Conservation (phyloP, 495 filamentous ascomycete species). For the Copromyces sp. region DNA sequence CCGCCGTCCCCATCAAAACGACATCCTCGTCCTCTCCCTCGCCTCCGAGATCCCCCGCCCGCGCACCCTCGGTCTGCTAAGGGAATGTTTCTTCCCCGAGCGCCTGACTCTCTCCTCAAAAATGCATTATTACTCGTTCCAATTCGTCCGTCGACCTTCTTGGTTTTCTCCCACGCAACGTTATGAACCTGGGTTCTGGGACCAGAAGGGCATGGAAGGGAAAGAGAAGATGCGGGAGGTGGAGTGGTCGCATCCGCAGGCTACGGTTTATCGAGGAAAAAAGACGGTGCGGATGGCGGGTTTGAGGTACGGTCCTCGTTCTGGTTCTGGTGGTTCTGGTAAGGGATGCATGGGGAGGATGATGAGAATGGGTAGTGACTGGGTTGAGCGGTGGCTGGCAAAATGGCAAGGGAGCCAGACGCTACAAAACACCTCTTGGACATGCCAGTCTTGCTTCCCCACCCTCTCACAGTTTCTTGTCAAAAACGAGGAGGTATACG, state of each 20-base stretch:
- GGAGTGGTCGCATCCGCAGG: constrained; percentile 48
- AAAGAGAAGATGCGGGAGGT: constrained; percentile 17
- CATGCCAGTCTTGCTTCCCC: constrained; percentile 45
- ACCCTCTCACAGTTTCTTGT: constrained; percentile 39
- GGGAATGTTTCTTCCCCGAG: constrained; percentile 39
- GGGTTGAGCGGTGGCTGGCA: background rate
- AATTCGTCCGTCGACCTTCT: constrained; percentile 4
- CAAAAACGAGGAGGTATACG: constrained; percentile 43
- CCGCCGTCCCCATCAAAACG: constrained; percentile 20
- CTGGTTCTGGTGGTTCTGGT: background rate
- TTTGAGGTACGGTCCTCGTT: constrained; percentile 22
- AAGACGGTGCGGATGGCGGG: constrained; percentile 36
- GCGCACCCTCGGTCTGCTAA: constrained; percentile 31
- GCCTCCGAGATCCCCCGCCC: constrained; percentile 45
- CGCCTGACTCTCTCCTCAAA: constrained; percentile 41
- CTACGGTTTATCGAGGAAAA: constrained; percentile 38
- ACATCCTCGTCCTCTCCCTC: constrained; percentile 39
- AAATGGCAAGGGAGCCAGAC: constrained; percentile 27
- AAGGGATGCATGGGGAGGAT: background rate
- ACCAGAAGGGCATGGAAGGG: constrained; percentile 8
- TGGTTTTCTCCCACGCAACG: background rate
- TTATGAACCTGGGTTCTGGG: constrained; percentile 23
- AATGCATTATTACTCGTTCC: constrained; percentile 50
- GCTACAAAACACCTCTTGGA: constrained; percentile 41
- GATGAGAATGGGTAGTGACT: too few species aligned